Evolutionary conservation across 208 protist genomes (phyloP).

Genomic region (Trypanosoma platydactyli): DNA sequence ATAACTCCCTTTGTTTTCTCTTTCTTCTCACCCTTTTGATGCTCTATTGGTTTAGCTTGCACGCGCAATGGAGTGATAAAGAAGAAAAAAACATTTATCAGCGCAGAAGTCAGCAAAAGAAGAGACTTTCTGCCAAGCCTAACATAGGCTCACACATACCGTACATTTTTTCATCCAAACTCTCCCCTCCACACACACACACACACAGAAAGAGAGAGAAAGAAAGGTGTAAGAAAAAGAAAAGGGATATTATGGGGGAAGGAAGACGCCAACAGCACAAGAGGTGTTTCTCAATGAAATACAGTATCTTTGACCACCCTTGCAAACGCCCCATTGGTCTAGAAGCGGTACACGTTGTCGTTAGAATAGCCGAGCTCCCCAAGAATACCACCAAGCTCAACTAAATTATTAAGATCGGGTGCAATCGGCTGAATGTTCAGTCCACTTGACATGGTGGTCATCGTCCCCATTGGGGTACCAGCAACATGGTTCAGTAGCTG

Average conservation of each 20-base stretch:
- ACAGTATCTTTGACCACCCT: too few species aligned
- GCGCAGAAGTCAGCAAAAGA: not conserved
- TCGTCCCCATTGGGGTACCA: constrained; percentile 72
- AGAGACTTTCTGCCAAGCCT: not conserved
- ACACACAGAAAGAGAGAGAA: not conserved
- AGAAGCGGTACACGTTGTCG: constrained; percentile 88
- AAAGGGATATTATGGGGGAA: not conserved
- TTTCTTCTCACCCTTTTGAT: not conserved
- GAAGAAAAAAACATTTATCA: constrained; percentile 2
- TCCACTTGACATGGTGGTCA: constrained; percentile 76
- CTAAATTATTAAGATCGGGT: constrained; percentile 85
- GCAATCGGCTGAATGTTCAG: constrained; percentile 80
- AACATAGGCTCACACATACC: not conserved
- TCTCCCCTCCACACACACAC: not conserved
- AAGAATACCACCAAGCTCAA: constrained; percentile 72
- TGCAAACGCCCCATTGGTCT: constrained; percentile 8
- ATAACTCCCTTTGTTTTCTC: not conserved
- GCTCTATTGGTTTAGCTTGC: not conserved
- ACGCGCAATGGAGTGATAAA: not conserved
- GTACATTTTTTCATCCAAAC: too few species aligned
- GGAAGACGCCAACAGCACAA: not conserved
- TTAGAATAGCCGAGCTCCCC: constrained; percentile 83
- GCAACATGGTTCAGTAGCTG: constrained; percentile 81
- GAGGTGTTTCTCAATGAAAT: too few species aligned
- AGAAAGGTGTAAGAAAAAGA: not conserved